Evolutionary conservation across 345 rosid genomes (phyloP), one percentile per base, ranked within the genome.

Genomic region (Sisymbrium irio): DNA sequence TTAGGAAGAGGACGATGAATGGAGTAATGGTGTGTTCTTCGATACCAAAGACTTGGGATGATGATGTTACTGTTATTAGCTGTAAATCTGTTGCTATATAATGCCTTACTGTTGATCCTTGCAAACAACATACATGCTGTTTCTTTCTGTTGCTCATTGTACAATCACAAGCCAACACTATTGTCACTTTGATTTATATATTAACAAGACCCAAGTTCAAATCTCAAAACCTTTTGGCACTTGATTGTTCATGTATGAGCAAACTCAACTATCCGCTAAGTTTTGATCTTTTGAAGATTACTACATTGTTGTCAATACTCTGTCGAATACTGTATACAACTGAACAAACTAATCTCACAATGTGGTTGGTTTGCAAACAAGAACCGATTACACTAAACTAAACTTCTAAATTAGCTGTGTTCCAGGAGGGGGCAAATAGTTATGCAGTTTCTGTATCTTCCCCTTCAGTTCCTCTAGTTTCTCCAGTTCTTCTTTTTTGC

Each of bases 11-110:
- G 22, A 18, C 9, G 1, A 65, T 78, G 72, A 87, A 78, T 63
- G 83, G 94, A 62, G 73, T 88, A 6, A 79, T 92, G 88, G 82
- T 85, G 53, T 83, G 89, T 74, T 82, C 94, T 69, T 86, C 96
- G 18, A 79, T 89, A 72, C 83, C 88, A 55, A 81, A 83, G 77
- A 74, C 75, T 64, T 74, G 81, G 49, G 82, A 75, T 27, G 85
- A 63, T 67, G 82, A 36, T 45, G 46, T 65, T 46, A 59, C 46
- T 74, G 77, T 65, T 57, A 74, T 65, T 13, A 36, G 57, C 51
- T 57, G 77, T 74, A 89, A 79, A 80, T 77, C 85, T 80, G 41
- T 88, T 49, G 77, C 94, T 11, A 62, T 89, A 25, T 89, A 81
- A 86, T 58, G 71, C 55, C 6, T 60, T 36, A 71, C 32, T 49